phyloP scores from a whole-genome alignment of 106 monocot genomes.

The Amphibolis antarctica region DNA sequence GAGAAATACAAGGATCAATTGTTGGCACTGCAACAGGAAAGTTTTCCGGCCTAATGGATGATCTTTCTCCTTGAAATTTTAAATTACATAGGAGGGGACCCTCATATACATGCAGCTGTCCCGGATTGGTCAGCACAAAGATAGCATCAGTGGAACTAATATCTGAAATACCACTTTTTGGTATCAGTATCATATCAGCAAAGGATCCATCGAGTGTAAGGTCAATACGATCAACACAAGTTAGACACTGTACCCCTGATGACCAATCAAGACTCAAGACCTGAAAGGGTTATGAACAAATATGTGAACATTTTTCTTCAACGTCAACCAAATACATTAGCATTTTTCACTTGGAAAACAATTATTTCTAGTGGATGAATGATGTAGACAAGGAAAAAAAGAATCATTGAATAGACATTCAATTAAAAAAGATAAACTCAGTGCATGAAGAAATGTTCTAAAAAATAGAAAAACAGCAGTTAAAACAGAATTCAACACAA shows the following conservation, averaged over 20 bases:
- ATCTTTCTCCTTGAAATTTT: slow-evolving; percentile 30
- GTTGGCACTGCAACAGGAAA: slow-evolving; percentile 70
- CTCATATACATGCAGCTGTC: slow-evolving; percentile 86
- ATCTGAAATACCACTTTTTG: slow-evolving; percentile 35
- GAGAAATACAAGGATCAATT: slow-evolving; percentile 65
- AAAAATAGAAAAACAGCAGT: too few species aligned
- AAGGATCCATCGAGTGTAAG: slow-evolving; percentile 82
- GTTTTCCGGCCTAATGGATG: slow-evolving; percentile 29
- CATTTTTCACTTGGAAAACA: too few species aligned
- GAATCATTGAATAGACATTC: too few species aligned
- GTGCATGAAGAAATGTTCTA: too few species aligned
- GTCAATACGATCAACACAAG: slow-evolving; percentile 52
- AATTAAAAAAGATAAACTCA: too few species aligned
- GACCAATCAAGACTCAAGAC: slow-evolving; percentile 63
- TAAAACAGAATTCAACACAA: too few species aligned
- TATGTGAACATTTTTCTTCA: not conserved
- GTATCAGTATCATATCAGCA: slow-evolving; percentile 92
- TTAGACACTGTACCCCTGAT: slow-evolving; percentile 47
- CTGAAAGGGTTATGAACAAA: slow-evolving; percentile 30
- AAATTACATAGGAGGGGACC: slow-evolving; percentile 33
- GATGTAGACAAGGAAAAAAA: too few species aligned
- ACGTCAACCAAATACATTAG: not conserved
- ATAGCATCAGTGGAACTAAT: slow-evolving; percentile 47
- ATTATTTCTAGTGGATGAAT: too few species aligned
- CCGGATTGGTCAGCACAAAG: slow-evolving; percentile 85